Percentiles rank a stretch among this genome's conserved stretches.
phyloP scores from a whole-genome alignment of 345 rosid genomes.

The Citrus inodora region DNA sequence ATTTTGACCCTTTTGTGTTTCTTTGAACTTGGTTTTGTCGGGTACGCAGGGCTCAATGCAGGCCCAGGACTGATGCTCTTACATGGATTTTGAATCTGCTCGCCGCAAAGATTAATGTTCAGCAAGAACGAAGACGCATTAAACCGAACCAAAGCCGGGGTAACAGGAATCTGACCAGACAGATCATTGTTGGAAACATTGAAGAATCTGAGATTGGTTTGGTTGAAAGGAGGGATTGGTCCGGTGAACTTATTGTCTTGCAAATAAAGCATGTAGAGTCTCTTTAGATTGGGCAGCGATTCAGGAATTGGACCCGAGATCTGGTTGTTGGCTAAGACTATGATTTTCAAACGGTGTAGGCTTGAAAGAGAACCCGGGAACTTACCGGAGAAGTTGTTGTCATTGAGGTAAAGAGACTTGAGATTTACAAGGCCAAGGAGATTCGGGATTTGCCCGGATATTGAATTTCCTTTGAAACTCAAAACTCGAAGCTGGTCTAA shows the following conservation, averaged over 20 bases:
- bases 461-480: conserved; percentile 80
- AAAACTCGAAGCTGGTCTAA: conserved; percentile 84
- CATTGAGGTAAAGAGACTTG: conserved; percentile 67
- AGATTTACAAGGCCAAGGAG: conserved; percentile 71
- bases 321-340: conserved; percentile 51
- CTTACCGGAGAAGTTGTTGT: conserved; percentile 67
- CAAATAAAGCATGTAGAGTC: conserved; percentile 57
- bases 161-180: conserved; percentile 68
- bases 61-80: conserved; percentile 20
- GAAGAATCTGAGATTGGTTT: conserved; percentile 73
- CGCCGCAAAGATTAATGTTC: conserved; percentile 69
- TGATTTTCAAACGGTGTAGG: conserved; percentile 72
- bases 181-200: conserved; percentile 75
- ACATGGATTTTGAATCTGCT: conserved; percentile 59
- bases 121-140: conserved; percentile 54
- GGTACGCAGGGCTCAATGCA: conserved; percentile 26
- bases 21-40: conserved; percentile 14
- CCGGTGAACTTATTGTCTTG: conserved; percentile 65
- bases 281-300: conserved; percentile 53
- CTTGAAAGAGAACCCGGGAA: conserved; percentile 65
- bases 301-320: conserved; percentile 65
- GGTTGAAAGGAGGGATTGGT: conserved; percentile 68
- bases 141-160: conserved; percentile 69
- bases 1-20: conserved; percentile 36
- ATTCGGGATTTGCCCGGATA: conserved; percentile 70